Evolutionary conservation across 306 rosid species (phyloP).

Genomic region (Castanea sativa): DNA sequence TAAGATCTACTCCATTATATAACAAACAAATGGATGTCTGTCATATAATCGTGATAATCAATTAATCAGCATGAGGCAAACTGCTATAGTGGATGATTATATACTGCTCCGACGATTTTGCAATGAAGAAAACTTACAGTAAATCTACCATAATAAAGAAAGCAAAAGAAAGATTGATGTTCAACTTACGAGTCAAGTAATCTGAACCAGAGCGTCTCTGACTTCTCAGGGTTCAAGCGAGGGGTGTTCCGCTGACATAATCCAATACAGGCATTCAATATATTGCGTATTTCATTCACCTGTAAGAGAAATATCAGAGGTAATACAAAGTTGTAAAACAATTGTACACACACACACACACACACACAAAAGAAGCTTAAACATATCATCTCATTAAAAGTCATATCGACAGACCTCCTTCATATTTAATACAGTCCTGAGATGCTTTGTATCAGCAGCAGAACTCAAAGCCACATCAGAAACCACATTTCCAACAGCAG

Average conservation of each 20-base stretch:
- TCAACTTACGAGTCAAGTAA: conserved; percentile 91
- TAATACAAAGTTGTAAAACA: conserved; percentile 21
- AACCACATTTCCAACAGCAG: conserved; percentile 58
- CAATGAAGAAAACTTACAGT: conserved; percentile 3
- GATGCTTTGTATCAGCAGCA: conserved; percentile 40
- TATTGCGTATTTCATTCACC: conserved; percentile 56
- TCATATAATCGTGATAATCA: conserved; percentile 9
- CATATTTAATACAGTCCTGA: conserved; percentile 39
- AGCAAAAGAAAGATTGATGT: conserved; percentile 13
- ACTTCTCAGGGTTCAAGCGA: conserved; percentile 88
- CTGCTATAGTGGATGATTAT: background rate
- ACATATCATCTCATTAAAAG: conserved; percentile 15
- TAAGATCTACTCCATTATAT: conserved; percentile 2
- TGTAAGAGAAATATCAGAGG: conserved; percentile 31
- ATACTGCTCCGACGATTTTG: background rate
- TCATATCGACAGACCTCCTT: conserved; percentile 62
- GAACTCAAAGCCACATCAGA: conserved; percentile 34
- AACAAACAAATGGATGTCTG: background rate
- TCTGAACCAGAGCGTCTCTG: conserved; percentile 91
- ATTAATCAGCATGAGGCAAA: background rate
- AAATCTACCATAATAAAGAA: conserved; percentile 9
- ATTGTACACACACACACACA: conserved; percentile 8
- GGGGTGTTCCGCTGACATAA: conserved; percentile 98
- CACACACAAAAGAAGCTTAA: conserved; percentile 15
- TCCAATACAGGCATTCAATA: conserved; percentile 80